These are phyloP conservation scores for Discostella stelligera DNA, from an alignment of 352 stramenopile species.

Conservation along the genomic window DNA sequence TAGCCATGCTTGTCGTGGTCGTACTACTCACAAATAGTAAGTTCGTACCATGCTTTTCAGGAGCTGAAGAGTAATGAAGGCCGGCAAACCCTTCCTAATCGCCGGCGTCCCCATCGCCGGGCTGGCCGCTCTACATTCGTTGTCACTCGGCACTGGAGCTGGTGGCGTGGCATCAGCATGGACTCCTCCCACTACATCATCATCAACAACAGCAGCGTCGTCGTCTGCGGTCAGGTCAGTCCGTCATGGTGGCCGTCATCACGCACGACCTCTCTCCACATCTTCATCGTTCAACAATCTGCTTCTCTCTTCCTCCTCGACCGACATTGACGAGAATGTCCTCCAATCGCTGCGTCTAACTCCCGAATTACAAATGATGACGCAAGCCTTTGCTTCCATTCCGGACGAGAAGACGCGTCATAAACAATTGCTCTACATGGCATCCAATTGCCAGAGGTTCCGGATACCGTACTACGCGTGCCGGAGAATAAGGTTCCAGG, in stretches of 20 bases:
- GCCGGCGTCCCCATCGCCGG: slow-evolving; percentile 37
- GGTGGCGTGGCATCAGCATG: slow-evolving; percentile 18
- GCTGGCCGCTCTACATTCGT: slow-evolving; percentile 24
- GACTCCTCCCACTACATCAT: slow-evolving; percentile 5
- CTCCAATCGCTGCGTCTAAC: slow-evolving; percentile 60
- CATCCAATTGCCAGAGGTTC: slow-evolving; percentile 48
- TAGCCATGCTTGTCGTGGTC: no score
- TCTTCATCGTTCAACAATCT: slow-evolving; percentile 1
- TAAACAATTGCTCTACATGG: slow-evolving; percentile 86
- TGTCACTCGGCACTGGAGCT: background rate
- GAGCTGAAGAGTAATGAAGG: no score
- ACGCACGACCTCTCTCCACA: background rate
- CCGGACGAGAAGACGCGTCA: slow-evolving; percentile 85
- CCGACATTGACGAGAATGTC: slow-evolving; percentile 6
- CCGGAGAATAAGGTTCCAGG: slow-evolving; percentile 84
- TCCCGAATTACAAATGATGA: slow-evolving; percentile 71
- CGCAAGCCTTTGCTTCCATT: slow-evolving; percentile 72
- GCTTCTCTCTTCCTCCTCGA: slow-evolving; percentile 1
- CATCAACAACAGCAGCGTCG: background rate
- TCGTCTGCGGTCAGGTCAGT: background rate
- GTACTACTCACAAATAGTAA: no score
- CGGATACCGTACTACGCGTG: slow-evolving; percentile 52
- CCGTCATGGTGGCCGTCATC: background rate
- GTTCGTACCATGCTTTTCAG: no score
- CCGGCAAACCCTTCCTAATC: slow-evolving; percentile 28